These are phyloP conservation scores for Linum trigynum DNA, from an alignment of 345 rosid genomes.

Conservation along the genomic window DNA sequence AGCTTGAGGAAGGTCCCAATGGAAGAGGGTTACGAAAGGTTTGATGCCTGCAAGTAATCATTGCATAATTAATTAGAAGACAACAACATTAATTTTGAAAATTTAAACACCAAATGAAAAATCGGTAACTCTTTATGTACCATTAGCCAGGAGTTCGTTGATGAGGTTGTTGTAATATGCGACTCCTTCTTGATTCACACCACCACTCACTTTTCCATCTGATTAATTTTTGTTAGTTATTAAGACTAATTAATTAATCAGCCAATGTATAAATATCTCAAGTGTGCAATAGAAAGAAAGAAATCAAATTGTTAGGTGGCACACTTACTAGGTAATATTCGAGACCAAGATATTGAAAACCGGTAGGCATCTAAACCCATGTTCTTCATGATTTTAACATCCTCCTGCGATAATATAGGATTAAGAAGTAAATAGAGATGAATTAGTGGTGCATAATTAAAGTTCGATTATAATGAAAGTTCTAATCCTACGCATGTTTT, in stretches of 20 bases:
- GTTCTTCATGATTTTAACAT: slow-evolving; percentile 26
- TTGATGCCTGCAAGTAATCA: neutral
- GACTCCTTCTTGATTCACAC: neutral
- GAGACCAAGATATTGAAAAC: slow-evolving; percentile 49
- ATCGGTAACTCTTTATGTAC: neutral
- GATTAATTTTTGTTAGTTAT: neutral
- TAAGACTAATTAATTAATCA: no score
- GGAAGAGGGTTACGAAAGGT: neutral
- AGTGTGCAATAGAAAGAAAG: neutral
- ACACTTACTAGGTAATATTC: slow-evolving; percentile 39
- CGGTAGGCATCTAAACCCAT: slow-evolving; percentile 38
- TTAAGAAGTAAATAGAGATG: no score
- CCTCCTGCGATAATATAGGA: slow-evolving; percentile 20
- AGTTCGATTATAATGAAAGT: no score
- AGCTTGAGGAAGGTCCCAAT: neutral
- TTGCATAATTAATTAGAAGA: neutral
- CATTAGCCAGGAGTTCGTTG: neutral
- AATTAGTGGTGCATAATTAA: no score
- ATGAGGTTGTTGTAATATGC: neutral
- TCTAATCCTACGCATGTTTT: no score
- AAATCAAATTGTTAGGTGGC: neutral
- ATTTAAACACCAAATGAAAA: no score
- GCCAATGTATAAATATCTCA: no score
- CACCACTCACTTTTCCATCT: neutral
- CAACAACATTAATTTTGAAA: neutral